Evolutionary conservation across 83 land plant species (phyloP).

Genomic region (Picea abies): DNA sequence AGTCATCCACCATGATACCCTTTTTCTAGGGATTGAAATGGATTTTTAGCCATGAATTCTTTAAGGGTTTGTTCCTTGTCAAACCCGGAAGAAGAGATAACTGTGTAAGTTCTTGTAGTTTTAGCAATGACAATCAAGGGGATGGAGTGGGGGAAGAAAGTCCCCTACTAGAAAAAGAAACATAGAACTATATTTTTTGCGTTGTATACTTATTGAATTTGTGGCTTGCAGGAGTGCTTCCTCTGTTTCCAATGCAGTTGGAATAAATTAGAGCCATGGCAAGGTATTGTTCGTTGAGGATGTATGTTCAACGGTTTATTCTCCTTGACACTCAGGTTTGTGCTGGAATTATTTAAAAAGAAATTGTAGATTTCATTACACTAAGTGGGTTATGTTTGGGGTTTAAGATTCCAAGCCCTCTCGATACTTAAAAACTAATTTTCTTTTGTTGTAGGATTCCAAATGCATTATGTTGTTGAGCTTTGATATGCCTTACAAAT

Average conservation of each 20-base stretch:
- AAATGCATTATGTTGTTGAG: conserved; percentile 14
- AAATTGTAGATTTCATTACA: no score
- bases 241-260: conserved; percentile 78
- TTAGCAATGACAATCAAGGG: no score
- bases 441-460: background rate
- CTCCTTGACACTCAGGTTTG: conserved; percentile 50
- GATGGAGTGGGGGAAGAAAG: no score
- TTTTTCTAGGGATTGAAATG: no score
- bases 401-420: background rate
- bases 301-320: conserved; percentile 62
- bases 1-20: no score
- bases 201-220: background rate
- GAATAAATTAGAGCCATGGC: conserved; percentile 80
- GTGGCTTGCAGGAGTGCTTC: conserved; percentile 76
- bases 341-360: background rate
- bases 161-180: no score
- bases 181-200: background rate
- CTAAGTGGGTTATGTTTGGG: no score
- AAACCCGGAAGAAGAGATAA: no score
- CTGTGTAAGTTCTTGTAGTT: no score
- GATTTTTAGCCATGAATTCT: conserved; percentile 13
- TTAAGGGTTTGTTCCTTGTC: conserved; percentile 14
- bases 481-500: background rate
- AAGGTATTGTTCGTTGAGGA: conserved; percentile 48
- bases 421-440: background rate